Evolutionary conservation across 2,329 filamentous ascomycete genomes (phyloP).

Genomic region (Grosmannia penicillata): DNA sequence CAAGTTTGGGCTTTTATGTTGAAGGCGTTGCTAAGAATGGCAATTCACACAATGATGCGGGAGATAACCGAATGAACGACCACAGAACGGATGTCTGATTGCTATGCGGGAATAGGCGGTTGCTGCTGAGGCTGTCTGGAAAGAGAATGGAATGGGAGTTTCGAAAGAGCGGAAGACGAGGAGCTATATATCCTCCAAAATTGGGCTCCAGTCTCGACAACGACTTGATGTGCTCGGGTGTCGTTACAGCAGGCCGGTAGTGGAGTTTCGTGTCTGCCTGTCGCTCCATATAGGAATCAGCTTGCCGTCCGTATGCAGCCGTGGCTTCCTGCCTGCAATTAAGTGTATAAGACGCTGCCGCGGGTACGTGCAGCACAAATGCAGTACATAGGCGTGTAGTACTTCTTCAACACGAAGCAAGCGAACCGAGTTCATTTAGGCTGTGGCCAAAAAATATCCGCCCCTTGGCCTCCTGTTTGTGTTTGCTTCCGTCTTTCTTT

Average conservation of each 20-base stretch:
- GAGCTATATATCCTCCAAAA: conserved; percentile 6
- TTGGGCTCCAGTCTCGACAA: conserved; percentile 6
- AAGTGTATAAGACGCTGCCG: no score
- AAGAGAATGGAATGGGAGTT: no score
- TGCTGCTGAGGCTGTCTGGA: no score
- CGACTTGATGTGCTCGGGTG: conserved; percentile 2
- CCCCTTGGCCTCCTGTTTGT: not conserved
- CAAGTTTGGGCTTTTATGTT: not conserved
- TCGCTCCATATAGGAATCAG: no score
- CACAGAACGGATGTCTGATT: no score
- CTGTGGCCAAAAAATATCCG: no score
- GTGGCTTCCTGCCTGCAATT: not conserved
- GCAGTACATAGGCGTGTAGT: not conserved
- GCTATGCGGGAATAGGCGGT: no score
- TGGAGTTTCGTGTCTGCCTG: conserved; percentile 3
- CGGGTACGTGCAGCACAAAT: not conserved
- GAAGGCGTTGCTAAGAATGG: no score
- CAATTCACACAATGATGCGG: no score
- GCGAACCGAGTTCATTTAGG: no score
- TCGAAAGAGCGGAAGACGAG: conserved; percentile 2
- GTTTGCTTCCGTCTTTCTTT: not conserved
- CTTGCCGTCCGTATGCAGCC: conserved; percentile 1
- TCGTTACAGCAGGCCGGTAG: conserved; percentile 10
- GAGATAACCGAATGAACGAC: no score
- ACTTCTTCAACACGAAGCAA: not conserved